Conservation (phyloP, 495 filamentous ascomycete genomes). For the Pseudoneurospora amorphoporcata region DNA sequence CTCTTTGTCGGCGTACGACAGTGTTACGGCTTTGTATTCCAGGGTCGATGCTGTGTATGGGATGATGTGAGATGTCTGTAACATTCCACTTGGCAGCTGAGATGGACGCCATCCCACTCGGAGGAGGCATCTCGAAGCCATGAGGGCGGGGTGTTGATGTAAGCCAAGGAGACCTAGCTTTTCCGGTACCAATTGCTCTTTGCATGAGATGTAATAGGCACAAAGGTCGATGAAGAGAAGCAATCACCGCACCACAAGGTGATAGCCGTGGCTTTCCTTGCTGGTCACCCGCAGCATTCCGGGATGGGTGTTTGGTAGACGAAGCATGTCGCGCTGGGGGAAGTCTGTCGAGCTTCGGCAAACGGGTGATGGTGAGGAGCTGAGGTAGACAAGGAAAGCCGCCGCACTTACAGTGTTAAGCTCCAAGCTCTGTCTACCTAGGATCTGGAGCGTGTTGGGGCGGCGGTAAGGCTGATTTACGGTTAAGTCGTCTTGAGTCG, state of each 20-base stretch:
- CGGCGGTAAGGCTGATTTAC: neutral
- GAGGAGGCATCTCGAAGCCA: neutral
- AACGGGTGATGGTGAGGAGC: neutral
- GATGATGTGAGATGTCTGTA: neutral
- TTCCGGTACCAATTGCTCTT: neutral
- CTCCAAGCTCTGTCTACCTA: neutral
- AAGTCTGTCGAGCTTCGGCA: neutral
- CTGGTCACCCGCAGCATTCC: neutral
- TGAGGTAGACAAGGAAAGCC: neutral
- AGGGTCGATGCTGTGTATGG: neutral
- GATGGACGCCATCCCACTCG: neutral
- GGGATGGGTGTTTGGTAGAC: neutral
- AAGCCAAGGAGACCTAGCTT: neutral
- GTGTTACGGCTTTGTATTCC: neutral
- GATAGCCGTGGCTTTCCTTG: neutral
- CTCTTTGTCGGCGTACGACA: neutral
- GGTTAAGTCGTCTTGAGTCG: neutral
- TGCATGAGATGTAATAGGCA: conserved; percentile 4
- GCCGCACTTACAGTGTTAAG: neutral
- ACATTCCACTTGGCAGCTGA: neutral
- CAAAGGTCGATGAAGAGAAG: conserved; percentile 13
- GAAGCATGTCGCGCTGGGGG: neutral
- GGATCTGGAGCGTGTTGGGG: neutral
- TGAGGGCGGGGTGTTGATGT: conserved; percentile 1
- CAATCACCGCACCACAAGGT: neutral